Evolutionary conservation across 1,284 basidiomycete species (phyloP).

Genomic region (Puccinia horiana): DNA sequence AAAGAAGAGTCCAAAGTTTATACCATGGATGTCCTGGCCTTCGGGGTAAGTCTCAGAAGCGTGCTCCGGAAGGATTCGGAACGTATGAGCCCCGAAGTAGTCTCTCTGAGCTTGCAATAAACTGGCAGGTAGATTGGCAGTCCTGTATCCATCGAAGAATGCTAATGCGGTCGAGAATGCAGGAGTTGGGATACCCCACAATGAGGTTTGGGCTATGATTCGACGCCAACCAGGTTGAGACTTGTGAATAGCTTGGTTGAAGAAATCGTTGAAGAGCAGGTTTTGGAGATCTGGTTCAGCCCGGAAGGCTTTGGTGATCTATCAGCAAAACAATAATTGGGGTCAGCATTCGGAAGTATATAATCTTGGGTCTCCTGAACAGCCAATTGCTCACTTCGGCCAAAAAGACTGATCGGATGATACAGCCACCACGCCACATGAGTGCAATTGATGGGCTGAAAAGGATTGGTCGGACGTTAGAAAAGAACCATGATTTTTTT

Average conservation of each 20-base stretch:
- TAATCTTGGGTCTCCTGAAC: background rate
- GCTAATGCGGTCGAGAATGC: conserved; percentile 94
- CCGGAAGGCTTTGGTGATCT: conserved; percentile 83
- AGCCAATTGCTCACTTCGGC: conserved; percentile 27
- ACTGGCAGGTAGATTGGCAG: conserved; percentile 82
- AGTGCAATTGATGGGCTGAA: conserved; percentile 79
- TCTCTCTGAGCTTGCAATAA: conserved; percentile 84
- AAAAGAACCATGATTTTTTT: conserved; percentile 46
- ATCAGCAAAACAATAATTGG: background rate
- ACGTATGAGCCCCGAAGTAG: conserved; percentile 75
- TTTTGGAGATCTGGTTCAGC: conserved; percentile 87
- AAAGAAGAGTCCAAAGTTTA: conserved; percentile 57
- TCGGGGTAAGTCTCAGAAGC: conserved; percentile 78
- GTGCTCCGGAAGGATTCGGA: conserved; percentile 83
- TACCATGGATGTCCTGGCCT: conserved; percentile 79
- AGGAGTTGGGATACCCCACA: conserved; percentile 96
- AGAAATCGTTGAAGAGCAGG: conserved; percentile 94
- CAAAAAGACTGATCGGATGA: conserved; percentile 67
- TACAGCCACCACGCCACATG: conserved; percentile 99
- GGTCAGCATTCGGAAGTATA: background rate
- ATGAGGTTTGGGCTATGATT: conserved; percentile 89
- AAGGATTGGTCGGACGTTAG: background rate
- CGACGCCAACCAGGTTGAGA: conserved; percentile 98
- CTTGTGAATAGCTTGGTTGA: conserved; percentile 87
- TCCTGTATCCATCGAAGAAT: conserved; percentile 96